Base-by-base conservation (phyloP, 1,139 yeast genomes). In the Pichia sp. region DNA sequence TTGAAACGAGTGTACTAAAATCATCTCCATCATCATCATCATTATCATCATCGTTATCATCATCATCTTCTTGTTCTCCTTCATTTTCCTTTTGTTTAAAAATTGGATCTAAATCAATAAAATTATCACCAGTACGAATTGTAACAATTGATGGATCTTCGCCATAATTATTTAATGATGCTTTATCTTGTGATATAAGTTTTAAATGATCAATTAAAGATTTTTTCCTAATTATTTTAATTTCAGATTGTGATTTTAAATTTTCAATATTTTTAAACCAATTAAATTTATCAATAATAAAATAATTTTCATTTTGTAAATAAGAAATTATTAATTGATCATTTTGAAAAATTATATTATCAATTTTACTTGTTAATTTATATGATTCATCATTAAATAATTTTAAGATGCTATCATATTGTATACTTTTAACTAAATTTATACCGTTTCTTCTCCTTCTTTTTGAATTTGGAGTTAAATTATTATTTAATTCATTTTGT, bases 271-370 rank as follows among this genome's bases (percentile, higher is more conserved):
- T 45, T 3, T 32, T 40, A 52, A 57, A 71, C 84, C 90, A 81
- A 46, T 67, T 66, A 25, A 81, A 54, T 5, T 72, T 66, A 45
- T 84, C 90, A 58, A 85, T 82, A 43, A 72, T 74, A 16, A 92
- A 82, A 16, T 78, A 65, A 23, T 74, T 71, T 8, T 84, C 83
- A 51, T 76, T 78, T 61, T 87, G 95, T 41, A 83, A 65, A 95
- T 96, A 89, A 1, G 81, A 66, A 28, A 80, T 61, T 20, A 69
- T 63, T 27, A 87, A 51, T 39, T 68, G 71, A 40, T 67, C 66
- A 9, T 72, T 60, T 23, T 70, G 61, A 2, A 67, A 59, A 1
- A 76, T 67, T 37, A 80, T 66, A 40, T 59, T 56, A 51, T 58
- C 51, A 49, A 61, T 24, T 30, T 41, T 42, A 7, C 43, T 42